Base-by-base conservation (phyloP, 2,329 filamentous ascomycete species). In the Zymoseptoria crescenta region DNA sequence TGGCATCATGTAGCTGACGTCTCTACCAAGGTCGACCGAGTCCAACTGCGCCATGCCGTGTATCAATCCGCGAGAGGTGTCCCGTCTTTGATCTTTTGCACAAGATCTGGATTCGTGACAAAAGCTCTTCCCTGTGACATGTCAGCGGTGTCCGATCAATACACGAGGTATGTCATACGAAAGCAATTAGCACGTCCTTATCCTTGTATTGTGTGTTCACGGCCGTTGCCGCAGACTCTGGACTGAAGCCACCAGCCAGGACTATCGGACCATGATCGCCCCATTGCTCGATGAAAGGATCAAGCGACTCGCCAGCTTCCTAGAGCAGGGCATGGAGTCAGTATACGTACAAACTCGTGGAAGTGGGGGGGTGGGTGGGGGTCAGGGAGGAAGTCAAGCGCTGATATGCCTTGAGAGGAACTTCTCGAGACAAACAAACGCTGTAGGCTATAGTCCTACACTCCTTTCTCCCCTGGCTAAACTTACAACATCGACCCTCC, bases 101-200 rank as follows among this genome's bases (percentile, higher is more conserved):
- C 74, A 19, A 82, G 67, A 65, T 81, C 79, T 2, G 79, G 79
- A 20, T 74, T 81, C 24, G 72, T 71, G 56, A 80, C 77, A 59
- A 79, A 81, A 52, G 74, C 74, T 28, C 79, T 66, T 8, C 79
- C 51, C 51, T 52, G 51, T 29, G 24, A 52, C 24, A 52, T 30
- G 51, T 52, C 28, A 52, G 51, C 51, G 30, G 24, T 30, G 51
- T 24, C 24, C 20, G 7, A 28, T 10, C 16, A n/a, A 29, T 28
- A 6, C 10, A 52, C 51, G 28, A 52, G 13, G 20, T 19, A 7
- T 24, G n/a, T 16, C 51, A 52, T 30, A 52, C 79, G 65, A 81
- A 80, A 4, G 76, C 77, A 21, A 79, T 70, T 13, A 71, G 69
- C 10, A 80, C 65, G 49, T 79, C 74, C 30, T 71, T 72, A 8